Conservation (phyloP, 2,329 filamentous ascomycete species). For the Fusarium algeriense region DNA sequence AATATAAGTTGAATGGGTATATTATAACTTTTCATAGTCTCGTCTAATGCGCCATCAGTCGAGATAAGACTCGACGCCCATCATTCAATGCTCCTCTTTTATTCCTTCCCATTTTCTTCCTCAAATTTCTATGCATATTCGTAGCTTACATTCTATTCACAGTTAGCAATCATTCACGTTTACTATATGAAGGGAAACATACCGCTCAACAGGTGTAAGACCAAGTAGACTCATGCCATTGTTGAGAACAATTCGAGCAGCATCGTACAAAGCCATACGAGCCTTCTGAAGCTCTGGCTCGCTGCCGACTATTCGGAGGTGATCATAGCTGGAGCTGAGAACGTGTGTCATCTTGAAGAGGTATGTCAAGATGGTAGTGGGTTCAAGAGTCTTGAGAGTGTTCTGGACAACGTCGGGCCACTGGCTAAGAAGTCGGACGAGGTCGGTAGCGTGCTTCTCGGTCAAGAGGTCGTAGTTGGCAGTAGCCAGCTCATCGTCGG, state of each 20-base stretch:
- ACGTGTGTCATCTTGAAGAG: constrained; percentile 89
- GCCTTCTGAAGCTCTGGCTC: constrained; percentile 75
- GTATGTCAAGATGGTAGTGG: constrained; percentile 67
- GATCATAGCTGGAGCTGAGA: constrained; percentile 84
- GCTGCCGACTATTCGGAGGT: constrained; percentile 83
- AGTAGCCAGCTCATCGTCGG: constrained; percentile 67
- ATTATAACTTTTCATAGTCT: constrained; percentile 47
- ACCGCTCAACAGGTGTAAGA: constrained; percentile 77
- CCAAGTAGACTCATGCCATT: constrained; percentile 89
- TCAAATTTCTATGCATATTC: background rate
- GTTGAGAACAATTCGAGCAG: constrained; percentile 78
- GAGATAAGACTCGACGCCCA: constrained; percentile 23
- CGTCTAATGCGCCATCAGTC: constrained; percentile 37
- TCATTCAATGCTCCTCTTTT: constrained; percentile 9
- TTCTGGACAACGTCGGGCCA: constrained; percentile 89
- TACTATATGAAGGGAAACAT: constrained; percentile 7
- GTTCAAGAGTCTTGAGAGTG: constrained; percentile 86
- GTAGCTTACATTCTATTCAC: constrained; percentile 43
- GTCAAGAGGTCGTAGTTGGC: constrained; percentile 77
- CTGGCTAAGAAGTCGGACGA: constrained; percentile 81
- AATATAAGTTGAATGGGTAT: constrained; percentile 42
- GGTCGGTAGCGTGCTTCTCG: constrained; percentile 78
- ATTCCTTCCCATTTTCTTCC: constrained; percentile 8
- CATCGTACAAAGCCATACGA: constrained; percentile 82
- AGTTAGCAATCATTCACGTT: constrained; percentile 15